A percentile compares a stretch with the other conserved stretches of the same genome.
These are phyloP conservation scores for Dimargaris cristalligena DNA, from an alignment of 192 early-diverging fungal genomes.

Conservation along the genomic window DNA sequence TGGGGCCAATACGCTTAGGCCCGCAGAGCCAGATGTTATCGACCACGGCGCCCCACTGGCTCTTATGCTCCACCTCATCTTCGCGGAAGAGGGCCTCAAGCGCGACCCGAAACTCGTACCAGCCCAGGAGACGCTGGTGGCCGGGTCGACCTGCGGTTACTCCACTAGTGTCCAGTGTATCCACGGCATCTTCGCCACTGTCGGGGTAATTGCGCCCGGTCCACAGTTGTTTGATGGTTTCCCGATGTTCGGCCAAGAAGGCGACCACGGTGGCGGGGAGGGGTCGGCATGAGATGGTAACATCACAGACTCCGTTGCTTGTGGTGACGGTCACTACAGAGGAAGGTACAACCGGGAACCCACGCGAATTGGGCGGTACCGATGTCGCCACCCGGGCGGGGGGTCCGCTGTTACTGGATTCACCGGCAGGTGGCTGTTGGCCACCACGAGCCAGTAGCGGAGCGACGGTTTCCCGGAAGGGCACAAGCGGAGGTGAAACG, in stretches of 20 bases:
- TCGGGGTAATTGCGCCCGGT: constrained; percentile 14
- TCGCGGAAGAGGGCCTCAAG: constrained; percentile 17
- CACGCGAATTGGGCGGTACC: too few relatives aligned
- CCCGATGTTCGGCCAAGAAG: constrained; percentile 22
- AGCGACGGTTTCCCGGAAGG: constrained; percentile 88
- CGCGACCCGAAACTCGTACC: constrained; percentile 13
- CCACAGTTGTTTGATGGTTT: constrained; percentile 19
- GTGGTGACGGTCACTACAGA: constrained; percentile 20
- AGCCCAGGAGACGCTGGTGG: constrained; percentile 9
- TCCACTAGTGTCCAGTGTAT: too few relatives aligned
- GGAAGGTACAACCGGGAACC: too few relatives aligned
- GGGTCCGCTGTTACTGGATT: too few relatives aligned
- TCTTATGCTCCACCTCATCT: constrained; percentile 14
- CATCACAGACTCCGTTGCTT: constrained; percentile 21
- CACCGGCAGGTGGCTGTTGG: neutral
- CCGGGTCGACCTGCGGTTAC: constrained; percentile 8
- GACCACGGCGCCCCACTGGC: constrained; percentile 17
- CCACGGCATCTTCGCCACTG: constrained; percentile 12
- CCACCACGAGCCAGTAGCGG: neutral
- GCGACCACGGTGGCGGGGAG: constrained; percentile 20
- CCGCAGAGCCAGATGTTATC: constrained; percentile 69
- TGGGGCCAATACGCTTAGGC: constrained; percentile 62
- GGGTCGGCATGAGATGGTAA: constrained; percentile 24
- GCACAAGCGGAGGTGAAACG: constrained; percentile 87
- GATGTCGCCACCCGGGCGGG: too few relatives aligned